Evolutionary conservation across 441 rosid genomes (phyloP).

Genomic region (Adansonia grandidieri): DNA sequence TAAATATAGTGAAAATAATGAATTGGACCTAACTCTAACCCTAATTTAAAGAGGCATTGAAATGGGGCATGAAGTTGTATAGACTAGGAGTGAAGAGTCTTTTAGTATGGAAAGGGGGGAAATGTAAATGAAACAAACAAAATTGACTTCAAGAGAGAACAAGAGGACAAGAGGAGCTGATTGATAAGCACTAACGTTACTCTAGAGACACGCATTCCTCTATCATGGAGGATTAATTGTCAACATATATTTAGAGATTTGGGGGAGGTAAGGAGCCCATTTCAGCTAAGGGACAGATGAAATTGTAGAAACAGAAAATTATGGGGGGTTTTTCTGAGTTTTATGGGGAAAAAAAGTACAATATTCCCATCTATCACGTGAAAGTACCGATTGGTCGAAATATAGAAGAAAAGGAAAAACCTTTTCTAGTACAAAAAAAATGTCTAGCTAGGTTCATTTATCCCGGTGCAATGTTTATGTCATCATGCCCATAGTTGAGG

Average conservation of each 20-base stretch:
- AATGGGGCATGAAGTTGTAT: too few relatives aligned
- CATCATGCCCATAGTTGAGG: not conserved
- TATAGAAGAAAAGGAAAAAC: not conserved
- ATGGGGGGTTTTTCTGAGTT: not conserved
- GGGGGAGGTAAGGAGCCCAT: not conserved
- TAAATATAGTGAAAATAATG: too few relatives aligned
- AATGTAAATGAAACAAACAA: too few relatives aligned
- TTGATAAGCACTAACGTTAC: constrained; percentile 18
- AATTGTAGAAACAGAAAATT: not conserved
- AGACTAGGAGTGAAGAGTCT: too few relatives aligned
- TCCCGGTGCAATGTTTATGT: not conserved
- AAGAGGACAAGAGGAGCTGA: too few relatives aligned
- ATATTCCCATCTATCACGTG: not conserved
- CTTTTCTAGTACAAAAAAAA: not conserved
- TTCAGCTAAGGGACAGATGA: not conserved
- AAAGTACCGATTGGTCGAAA: constrained; percentile 4
- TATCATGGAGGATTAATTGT: not conserved
- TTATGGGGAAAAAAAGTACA: not conserved
- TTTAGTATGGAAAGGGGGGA: too few relatives aligned
- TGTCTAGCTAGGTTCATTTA: not conserved
- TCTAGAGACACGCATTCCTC: constrained; percentile 20
- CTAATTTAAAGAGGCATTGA: too few relatives aligned
- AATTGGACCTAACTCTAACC: too few relatives aligned
- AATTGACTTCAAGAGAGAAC: too few relatives aligned
- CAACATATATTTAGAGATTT: not conserved